A percentile compares a stretch with the other conserved stretches of the same genome.
These are phyloP conservation scores for Sphenostylis stenocarpa DNA, from an alignment of 306 rosid species.

Conservation along the genomic window DNA sequence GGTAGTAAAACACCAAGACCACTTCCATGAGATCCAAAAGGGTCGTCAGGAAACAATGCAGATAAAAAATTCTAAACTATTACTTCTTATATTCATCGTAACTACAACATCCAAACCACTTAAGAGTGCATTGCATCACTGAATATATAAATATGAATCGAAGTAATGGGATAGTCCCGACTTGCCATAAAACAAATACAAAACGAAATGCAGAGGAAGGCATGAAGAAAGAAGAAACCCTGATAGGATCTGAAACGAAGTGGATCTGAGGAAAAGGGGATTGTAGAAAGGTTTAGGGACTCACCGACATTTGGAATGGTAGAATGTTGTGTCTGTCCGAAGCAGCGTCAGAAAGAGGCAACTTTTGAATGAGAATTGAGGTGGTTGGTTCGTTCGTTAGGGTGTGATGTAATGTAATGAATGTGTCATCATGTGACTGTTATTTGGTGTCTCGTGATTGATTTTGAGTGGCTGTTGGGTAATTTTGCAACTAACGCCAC, in stretches of 20 bases:
- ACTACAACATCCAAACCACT: constrained; percentile 1
- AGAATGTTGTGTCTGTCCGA: constrained; percentile 4
- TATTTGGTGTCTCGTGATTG: background rate
- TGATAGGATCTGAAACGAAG: constrained; percentile 15
- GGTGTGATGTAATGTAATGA: background rate
- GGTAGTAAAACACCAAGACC: background rate
- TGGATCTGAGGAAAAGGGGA: constrained; percentile 26
- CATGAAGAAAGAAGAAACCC: constrained; percentile 17
- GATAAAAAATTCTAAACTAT: constrained; percentile 16
- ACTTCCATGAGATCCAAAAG: constrained; percentile 21
- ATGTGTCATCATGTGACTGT: background rate
- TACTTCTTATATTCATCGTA: background rate
- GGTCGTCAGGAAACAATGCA: background rate
- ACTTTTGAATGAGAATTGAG: background rate
- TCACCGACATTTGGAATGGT: constrained; percentile 45
- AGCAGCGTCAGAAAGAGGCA: background rate
- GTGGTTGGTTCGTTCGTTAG: background rate
- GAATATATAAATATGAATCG: background rate
- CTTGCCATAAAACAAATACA: background rate
- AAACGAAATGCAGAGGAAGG: background rate
- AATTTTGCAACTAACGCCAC: background rate
- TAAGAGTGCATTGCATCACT: background rate
- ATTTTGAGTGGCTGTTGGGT: background rate
- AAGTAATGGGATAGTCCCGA: background rate
- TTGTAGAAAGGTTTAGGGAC: constrained; percentile 4